Evolutionary conservation across 2,329 filamentous ascomycete species (phyloP).

Genomic region (Xylariaceae sp.): DNA sequence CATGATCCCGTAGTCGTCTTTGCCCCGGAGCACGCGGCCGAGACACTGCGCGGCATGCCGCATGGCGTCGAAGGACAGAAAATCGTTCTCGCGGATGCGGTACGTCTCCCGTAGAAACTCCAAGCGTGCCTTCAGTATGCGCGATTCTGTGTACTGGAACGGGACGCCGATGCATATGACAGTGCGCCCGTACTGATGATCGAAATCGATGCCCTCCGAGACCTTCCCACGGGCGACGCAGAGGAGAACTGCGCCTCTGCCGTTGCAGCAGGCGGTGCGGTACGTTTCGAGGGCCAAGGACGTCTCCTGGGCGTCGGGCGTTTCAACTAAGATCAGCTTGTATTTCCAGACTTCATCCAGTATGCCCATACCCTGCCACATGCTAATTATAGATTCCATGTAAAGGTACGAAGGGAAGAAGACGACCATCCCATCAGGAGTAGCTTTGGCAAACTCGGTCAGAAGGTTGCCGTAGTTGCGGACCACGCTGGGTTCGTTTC

Average conservation of each 20-base stretch:
- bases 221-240: conserved; percentile 98
- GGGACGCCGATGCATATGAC: conserved; percentile 96
- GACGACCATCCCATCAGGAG: conserved; percentile 96
- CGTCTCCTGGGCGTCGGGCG: conserved; percentile 95
- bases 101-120: conserved; percentile 98
- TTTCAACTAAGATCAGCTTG: conserved; percentile 97
- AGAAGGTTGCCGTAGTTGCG: conserved; percentile 93
- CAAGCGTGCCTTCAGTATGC: conserved; percentile 91
- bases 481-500: conserved; percentile 95
- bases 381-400: conserved; percentile 98
- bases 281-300: conserved; percentile 95
- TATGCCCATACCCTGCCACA: conserved; percentile 99
- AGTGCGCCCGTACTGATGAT: conserved; percentile 95
- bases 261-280: conserved; percentile 96
- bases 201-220: conserved; percentile 97
- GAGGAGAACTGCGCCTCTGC: conserved; percentile 86
- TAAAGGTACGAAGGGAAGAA: conserved; percentile 99
- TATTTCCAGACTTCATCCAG: conserved; percentile 98
- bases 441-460: conserved; percentile 94
- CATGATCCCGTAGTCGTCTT: conserved; percentile 99
- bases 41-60: conserved; percentile 97
- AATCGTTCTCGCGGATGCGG: conserved; percentile 95
- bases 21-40: conserved; percentile 89
- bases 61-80: conserved; percentile 98
- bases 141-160: conserved; percentile 97